Base-by-base conservation (phyloP, 2,329 filamentous ascomycete genomes). In the Talaromyces verruculosus region DNA sequence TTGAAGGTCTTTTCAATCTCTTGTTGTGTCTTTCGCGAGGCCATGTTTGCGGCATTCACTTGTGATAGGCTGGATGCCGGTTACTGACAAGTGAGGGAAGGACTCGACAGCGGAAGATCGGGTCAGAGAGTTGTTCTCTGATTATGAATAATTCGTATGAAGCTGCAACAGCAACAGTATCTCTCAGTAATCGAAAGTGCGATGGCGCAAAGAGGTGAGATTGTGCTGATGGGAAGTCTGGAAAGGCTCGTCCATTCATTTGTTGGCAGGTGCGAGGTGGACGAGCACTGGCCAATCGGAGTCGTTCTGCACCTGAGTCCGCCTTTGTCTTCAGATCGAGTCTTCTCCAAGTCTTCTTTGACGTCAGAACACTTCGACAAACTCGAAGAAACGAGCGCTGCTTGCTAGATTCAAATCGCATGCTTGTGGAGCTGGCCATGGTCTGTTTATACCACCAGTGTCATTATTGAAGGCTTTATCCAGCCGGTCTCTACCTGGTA, bases 1-100 rank as follows among this genome's bases (percentile, higher is more conserved):
- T 99, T 99, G 88, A 97, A 98, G 87, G 92, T 96, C 84, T 97
- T 97, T 77, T 99, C 95, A 75, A 98, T 94, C 83, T 99, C 95
- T 83, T 98, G 93, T 80, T 95, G 91, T 74, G 97, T 87, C 85
- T 99, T 99, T 79, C 95, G 89, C 78, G 91, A 91, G 74, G 95
- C 92, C 95, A 99, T 99, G 74, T 79, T 85, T 67, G 69, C 67
- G 68, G 67, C 71, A 70, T 71, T 71, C 69, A 68, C 62, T 64
- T 41, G 65, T 65, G 51, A 47, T 13, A 25, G 61, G 62, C 51
- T 58, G 47, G 37, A 45, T 33, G 49, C 62, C 62, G 7, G 28
- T 22, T 17, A 45, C 39, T 43, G 49, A 45, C 39, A 37, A 7
- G 62, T 35, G 49, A 47, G 37, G 10, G 10, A n/a, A 63, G 41